Evolutionary conservation across 2,329 filamentous ascomycete species (phyloP).

Genomic region (Alternaria gansuensis): DNA sequence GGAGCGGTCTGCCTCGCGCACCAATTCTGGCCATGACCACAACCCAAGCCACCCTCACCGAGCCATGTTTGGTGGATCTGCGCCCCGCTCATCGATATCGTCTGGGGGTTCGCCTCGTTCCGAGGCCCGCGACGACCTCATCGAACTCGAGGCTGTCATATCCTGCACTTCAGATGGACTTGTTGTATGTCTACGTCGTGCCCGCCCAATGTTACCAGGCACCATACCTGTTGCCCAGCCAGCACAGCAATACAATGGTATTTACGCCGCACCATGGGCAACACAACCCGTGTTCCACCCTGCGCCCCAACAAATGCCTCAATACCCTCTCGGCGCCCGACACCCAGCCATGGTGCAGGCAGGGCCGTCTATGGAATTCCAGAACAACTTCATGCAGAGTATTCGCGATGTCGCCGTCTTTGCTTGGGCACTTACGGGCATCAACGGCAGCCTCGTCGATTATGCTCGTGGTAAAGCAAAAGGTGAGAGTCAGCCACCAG

Average conservation of each 20-base stretch:
- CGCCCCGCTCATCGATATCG: slow-evolving; percentile 41
- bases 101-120: slow-evolving; percentile 39
- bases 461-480: slow-evolving; percentile 69
- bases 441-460: slow-evolving; percentile 76
- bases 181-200: slow-evolving; percentile 79
- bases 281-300: slow-evolving; percentile 67
- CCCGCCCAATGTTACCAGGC: slow-evolving; percentile 72
- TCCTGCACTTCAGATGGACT: slow-evolving; percentile 90
- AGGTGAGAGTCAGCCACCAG: slow-evolving; percentile 70
- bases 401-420: slow-evolving; percentile 90
- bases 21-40: slow-evolving; percentile 59
- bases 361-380: slow-evolving; percentile 54
- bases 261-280: slow-evolving; percentile 85
- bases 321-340: slow-evolving; percentile 48
- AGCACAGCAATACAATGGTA: slow-evolving; percentile 56
- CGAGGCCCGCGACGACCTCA: slow-evolving; percentile 51
- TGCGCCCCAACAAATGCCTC: slow-evolving; percentile 50
- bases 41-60: slow-evolving; percentile 51
- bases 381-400: slow-evolving; percentile 74
- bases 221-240: slow-evolving; percentile 33
- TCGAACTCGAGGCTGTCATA: slow-evolving; percentile 88
- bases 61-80: slow-evolving; percentile 40
- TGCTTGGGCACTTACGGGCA: slow-evolving; percentile 81
- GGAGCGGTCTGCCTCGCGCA: slow-evolving; percentile 42
- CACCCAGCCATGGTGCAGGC: slow-evolving; percentile 58